These are phyloP conservation scores for Mycosphaerella sp. DNA, from an alignment of 2,329 filamentous ascomycete species.

Conservation along the genomic window DNA sequence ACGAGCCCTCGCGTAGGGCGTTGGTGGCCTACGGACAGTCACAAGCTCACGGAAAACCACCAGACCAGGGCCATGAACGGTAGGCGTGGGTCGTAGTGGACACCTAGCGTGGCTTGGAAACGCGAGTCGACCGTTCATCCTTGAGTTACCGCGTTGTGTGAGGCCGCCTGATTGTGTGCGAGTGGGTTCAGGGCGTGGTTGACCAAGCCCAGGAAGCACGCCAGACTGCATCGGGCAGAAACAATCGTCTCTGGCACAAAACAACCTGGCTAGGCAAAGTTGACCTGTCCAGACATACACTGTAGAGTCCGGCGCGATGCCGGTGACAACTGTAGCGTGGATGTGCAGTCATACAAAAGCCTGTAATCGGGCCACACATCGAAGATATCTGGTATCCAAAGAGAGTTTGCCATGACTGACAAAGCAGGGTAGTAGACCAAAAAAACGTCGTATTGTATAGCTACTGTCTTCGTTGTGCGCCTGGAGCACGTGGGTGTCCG, in stretches of 20 bases:
- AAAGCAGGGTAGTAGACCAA: not conserved
- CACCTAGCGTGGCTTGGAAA: constrained; percentile 3
- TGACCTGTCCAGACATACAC: not conserved
- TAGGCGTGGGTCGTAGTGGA: constrained; percentile 11
- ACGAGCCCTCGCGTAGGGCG: constrained; percentile 11
- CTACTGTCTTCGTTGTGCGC: not conserved
- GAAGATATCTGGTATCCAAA: not conserved
- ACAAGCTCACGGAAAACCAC: constrained; percentile 11
- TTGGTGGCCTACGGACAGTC: constrained; percentile 6
- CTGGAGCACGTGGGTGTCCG: not conserved
- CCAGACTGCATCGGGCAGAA: constrained; percentile 10
- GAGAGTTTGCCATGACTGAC: not conserved
- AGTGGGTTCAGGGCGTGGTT: not conserved
- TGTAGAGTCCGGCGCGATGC: not conserved
- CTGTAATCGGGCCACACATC: not conserved
- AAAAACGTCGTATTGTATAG: not conserved
- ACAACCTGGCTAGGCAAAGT: constrained; percentile 1
- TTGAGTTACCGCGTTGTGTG: constrained; percentile 9
- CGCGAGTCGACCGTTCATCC: constrained; percentile 11
- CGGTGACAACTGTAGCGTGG: not conserved
- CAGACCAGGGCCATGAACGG: constrained; percentile 14
- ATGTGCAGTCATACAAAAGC: not conserved
- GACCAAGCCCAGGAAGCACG: constrained; percentile 5
- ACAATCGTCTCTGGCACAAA: constrained; percentile 2
- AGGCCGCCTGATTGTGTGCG: constrained; percentile 7